phyloP scores from a whole-genome alignment of 179 eudicot species.

The Nepenthes alata region DNA sequence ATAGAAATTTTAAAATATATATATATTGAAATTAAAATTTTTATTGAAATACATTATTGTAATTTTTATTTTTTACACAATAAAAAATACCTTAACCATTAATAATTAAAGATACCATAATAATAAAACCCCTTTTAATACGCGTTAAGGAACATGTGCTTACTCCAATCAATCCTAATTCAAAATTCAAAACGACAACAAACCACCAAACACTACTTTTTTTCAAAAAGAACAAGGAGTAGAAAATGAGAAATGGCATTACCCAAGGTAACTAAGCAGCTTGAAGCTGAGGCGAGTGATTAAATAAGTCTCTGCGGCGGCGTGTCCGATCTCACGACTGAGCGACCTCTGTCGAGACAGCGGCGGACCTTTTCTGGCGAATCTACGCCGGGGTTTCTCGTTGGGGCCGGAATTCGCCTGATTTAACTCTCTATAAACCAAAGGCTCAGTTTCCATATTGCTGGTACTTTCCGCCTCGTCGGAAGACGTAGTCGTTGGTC shows the following conservation, averaged over 20 bases:
- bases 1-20: no score
- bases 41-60: no score
- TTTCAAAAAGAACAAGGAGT: background rate
- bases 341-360: constrained; percentile 20
- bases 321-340: constrained; percentile 30
- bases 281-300: constrained; percentile 35
- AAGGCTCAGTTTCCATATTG: background rate
- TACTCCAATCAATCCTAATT: no score
- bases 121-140: no score
- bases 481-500: background rate
- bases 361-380: constrained; percentile 5
- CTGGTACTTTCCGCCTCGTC: background rate
- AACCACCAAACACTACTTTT: background rate
- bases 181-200: background rate
- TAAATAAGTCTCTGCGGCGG: constrained; percentile 43
- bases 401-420: background rate
- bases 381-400: constrained; percentile 5
- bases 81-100: no score
- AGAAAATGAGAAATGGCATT: no score
- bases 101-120: no score
- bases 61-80: no score
- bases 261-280: constrained; percentile 45
- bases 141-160: no score
- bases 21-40: no score
- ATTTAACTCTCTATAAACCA: background rate